These are phyloP conservation scores for Penicillium concentricum DNA, from an alignment of 2,329 filamentous ascomycete genomes.

Conservation along the genomic window DNA sequence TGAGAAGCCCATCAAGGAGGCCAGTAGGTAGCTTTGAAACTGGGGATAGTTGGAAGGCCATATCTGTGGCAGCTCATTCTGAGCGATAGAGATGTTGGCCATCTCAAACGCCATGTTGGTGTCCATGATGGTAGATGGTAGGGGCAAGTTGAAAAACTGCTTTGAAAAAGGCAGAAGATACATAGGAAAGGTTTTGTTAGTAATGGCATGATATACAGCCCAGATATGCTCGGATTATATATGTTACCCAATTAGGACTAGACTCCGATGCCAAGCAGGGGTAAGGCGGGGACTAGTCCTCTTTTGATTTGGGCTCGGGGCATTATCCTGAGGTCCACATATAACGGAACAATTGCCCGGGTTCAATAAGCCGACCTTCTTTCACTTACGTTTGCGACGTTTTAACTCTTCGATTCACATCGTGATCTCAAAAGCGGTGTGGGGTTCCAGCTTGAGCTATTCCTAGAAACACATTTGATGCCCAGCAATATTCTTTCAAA, in stretches of 20 bases:
- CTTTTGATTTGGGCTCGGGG: slow-evolving; percentile 8
- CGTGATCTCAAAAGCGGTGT: neutral
- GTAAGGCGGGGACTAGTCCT: slow-evolving; percentile 25
- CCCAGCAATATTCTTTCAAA: slow-evolving; percentile 9
- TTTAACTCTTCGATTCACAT: neutral
- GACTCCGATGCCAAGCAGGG: slow-evolving; percentile 19
- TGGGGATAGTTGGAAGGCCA: slow-evolving; percentile 2
- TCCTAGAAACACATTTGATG: neutral
- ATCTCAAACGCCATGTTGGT: slow-evolving; percentile 10
- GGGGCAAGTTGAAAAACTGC: neutral
- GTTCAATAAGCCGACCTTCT: neutral
- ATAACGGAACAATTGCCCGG: neutral
- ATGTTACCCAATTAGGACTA: slow-evolving; percentile 22
- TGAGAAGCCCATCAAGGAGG: slow-evolving; percentile 40
- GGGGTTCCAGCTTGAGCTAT: neutral
- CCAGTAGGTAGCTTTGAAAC: neutral
- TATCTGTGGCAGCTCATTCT: slow-evolving; percentile 7
- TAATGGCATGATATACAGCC: neutral
- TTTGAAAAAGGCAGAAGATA: neutral
- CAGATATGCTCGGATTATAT: neutral
- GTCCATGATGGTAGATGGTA: neutral
- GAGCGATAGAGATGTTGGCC: slow-evolving; percentile 11
- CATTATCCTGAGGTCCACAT: neutral
- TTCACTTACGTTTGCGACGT: neutral
- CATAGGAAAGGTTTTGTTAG: neutral